Base-by-base conservation (phyloP, 768 basidiomycete genomes). In the Nidula microcarpa region DNA sequence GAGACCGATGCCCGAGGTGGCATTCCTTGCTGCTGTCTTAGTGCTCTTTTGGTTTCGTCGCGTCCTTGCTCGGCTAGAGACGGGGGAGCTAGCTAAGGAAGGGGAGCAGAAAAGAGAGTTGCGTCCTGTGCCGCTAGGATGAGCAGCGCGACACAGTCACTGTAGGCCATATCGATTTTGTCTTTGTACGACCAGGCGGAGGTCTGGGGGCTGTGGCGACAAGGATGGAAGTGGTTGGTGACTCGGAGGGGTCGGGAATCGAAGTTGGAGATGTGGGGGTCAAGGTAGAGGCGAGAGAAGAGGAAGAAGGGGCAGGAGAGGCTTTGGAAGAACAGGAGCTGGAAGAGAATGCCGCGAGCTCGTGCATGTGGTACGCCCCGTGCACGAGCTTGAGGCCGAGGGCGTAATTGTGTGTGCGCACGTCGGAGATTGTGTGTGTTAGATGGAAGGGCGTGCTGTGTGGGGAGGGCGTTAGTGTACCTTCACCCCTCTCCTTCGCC, bases 381-480 rank as follows among this genome's bases (percentile, higher is more conserved):
- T 94, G 84, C 33, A 97, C 94, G 47, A 98, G 86, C 68, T 97
- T 98, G 52, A 93, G 84, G 9, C 94, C 94, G 0, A 96, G 77
- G 0, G 88, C 76, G 63, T 91, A 96, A 35, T 80, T 75, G 56
- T 85, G 74, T 49, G 65, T 66, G 55, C 79, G 74, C 3, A 94
- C 89, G 48, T 90, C 86, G 11, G 68, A 69, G 44, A 95, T 70
- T 35, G 84, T 79, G 16, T 82, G 81, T 0, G 69, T 69, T 4
- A 97, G 78, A 58, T 92, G 85, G 14, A 69, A 65, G 4, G 86
- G 87, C 1, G 84, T 88, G 50, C 91, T 30, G 23, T 89, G 55
- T 13, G 13, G 30, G 10, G 11, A 6, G 43, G 23, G 23, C 4
- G 23, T 30, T 30, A 30, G 23, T 30, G 23, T 30, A 30, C 23